These are phyloP conservation scores for Pestalotiopsis sp. DNA, from an alignment of 2,329 filamentous ascomycete species.

Conservation along the genomic window DNA sequence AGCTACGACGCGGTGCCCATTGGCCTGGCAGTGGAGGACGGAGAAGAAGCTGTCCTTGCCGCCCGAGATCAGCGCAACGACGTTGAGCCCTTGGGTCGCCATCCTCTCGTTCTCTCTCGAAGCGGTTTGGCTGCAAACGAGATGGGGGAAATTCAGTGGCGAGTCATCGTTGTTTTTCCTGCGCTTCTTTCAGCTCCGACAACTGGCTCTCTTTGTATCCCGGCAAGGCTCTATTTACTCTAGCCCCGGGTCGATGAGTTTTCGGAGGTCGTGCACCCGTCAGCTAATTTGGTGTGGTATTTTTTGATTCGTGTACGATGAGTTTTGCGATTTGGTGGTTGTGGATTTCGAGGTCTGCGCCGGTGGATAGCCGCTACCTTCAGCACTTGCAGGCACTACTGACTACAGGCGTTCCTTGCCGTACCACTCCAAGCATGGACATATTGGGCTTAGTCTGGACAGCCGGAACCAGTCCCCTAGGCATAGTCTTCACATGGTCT, in stretches of 20 bases:
- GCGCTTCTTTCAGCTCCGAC: not conserved
- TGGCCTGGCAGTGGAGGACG: slow-evolving; percentile 83
- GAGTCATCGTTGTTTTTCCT: slow-evolving; percentile 1
- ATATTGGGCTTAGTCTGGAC: not conserved
- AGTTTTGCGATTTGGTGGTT: not conserved
- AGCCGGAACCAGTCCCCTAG: not conserved
- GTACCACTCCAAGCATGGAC: not conserved
- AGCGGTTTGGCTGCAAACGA: not conserved
- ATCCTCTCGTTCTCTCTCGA: slow-evolving; percentile 27
- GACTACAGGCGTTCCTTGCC: not conserved
- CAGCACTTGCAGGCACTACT: not conserved
- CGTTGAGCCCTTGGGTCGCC: slow-evolving; percentile 59
- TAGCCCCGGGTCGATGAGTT: slow-evolving; percentile 1
- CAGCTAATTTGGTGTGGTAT: not conserved
- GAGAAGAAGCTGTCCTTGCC: slow-evolving; percentile 98
- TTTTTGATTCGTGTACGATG: not conserved
- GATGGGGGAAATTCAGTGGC: slow-evolving; percentile 1
- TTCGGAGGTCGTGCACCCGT: slow-evolving; percentile 8
- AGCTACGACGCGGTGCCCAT: slow-evolving; percentile 84
- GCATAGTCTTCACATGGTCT: not conserved
- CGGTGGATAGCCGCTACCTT: not conserved
- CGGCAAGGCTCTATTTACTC: not conserved
- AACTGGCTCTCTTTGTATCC: not conserved
- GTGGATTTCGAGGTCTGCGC: not conserved
- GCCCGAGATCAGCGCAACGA: slow-evolving; percentile 91